Conservation (phyloP, 2,329 filamentous ascomycete species). For the Aspergillus sp. region DNA sequence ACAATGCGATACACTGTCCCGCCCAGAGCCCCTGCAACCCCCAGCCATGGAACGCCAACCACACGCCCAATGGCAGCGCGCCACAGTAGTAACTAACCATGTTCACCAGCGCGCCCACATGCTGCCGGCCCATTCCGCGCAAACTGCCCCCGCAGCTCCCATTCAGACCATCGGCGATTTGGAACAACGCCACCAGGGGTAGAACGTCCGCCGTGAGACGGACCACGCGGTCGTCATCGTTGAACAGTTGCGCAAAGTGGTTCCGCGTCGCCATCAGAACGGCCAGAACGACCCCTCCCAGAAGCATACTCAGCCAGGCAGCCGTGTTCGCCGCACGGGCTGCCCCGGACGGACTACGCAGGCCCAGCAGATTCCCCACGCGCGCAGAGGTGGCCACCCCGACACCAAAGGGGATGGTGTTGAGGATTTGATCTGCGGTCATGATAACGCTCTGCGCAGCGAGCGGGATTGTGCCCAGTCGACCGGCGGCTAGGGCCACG, state of each 20-base stretch:
- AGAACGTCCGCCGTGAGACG: constrained; percentile 68
- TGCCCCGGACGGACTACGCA: constrained; percentile 57
- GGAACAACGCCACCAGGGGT: constrained; percentile 80
- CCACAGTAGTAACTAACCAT: constrained; percentile 75
- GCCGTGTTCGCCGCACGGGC: constrained; percentile 65
- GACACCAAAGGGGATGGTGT: constrained; percentile 77
- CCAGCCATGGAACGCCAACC: constrained; percentile 79
- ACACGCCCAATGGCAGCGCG: constrained; percentile 72
- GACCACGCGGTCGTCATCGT: constrained; percentile 65
- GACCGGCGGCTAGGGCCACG: constrained; percentile 71
- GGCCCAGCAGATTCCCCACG: constrained; percentile 71
- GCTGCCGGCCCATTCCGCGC: constrained; percentile 77
- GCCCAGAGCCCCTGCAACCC: constrained; percentile 73
- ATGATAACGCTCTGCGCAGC: constrained; percentile 84
- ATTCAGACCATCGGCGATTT: constrained; percentile 82
- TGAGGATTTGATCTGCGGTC: constrained; percentile 79
- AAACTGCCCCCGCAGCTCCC: constrained; percentile 74
- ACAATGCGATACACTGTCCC: constrained; percentile 72
- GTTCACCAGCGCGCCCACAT: constrained; percentile 75
- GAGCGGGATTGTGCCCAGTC: constrained; percentile 68
- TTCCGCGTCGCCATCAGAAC: constrained; percentile 63
- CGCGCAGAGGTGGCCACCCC: constrained; percentile 72
- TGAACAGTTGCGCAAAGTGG: constrained; percentile 71
- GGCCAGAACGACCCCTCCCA: constrained; percentile 59
- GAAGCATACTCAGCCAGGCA: constrained; percentile 61